Evolutionary conservation across 371 early-diverging fungal genomes (phyloP).

Genomic region (Apophysomyces sp.): DNA sequence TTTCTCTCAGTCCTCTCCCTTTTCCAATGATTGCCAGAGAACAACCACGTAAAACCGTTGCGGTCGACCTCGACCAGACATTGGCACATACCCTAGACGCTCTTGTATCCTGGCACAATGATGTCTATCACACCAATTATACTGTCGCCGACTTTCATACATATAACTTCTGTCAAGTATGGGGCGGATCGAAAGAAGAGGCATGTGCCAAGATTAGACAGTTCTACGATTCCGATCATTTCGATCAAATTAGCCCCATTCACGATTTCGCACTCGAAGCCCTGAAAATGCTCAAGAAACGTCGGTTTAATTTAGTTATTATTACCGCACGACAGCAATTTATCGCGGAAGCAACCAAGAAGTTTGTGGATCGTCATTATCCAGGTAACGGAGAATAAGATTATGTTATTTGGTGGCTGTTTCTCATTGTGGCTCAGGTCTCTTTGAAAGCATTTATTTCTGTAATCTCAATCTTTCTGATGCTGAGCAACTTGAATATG

Average conservation of each 20-base stretch:
- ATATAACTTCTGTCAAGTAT: conserved; percentile 42
- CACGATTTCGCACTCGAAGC: conserved; percentile 52
- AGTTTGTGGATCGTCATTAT: conserved; percentile 25
- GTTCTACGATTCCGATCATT: conserved; percentile 50
- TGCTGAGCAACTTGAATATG: conserved; percentile 43
- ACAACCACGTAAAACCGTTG: conserved; percentile 32
- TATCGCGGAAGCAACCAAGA: conserved; percentile 47
- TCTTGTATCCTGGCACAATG: conserved; percentile 49
- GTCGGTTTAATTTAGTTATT: conserved; percentile 48
- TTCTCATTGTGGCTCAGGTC: conserved; percentile 13
- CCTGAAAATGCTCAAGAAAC: conserved; percentile 51
- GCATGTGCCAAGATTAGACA: conserved; percentile 46
- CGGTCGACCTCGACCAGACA: conserved; percentile 53
- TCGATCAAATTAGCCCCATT: conserved; percentile 47
- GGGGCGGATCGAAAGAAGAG: conserved; percentile 52
- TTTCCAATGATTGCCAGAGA: not conserved
- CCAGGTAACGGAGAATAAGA: conserved; percentile 20
- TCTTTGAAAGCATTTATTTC: conserved; percentile 56
- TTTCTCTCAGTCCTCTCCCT: not conserved
- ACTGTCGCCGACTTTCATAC: conserved; percentile 45
- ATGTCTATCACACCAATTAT: conserved; percentile 37
- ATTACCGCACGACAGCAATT: conserved; percentile 57
- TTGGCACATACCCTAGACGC: conserved; percentile 48
- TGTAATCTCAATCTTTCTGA: conserved; percentile 49
- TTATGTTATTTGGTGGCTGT: not conserved